A percentile compares a stretch with the other conserved stretches of the same genome.
Conservation (phyloP, 148 eudicot genomes). For the Chenopodium album region DNA sequence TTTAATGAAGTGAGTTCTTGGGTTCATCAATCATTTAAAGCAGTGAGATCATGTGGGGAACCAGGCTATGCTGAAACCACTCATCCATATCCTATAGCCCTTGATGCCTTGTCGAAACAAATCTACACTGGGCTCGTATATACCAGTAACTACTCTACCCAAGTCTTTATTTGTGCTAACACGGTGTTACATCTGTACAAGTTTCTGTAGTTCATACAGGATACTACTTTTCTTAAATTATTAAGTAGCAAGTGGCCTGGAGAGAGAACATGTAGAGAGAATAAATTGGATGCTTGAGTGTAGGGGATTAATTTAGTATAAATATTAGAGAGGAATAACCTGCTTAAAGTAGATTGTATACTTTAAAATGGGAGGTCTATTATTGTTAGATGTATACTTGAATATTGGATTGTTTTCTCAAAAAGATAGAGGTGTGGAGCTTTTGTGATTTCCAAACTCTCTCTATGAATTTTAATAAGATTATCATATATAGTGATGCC, state of each 20-base stretch:
- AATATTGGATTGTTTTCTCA: background rate
- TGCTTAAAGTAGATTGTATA: background rate
- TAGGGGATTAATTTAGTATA: background rate
- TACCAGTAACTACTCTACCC: slow-evolving; percentile 57
- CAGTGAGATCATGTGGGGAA: slow-evolving; percentile 44
- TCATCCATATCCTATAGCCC: slow-evolving; percentile 50
- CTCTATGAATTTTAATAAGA: background rate
- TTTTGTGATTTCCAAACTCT: background rate
- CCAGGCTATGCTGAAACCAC: slow-evolving; percentile 43
- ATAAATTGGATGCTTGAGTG: background rate
- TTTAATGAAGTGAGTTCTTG: slow-evolving; percentile 60
- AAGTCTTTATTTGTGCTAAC: slow-evolving; percentile 2
- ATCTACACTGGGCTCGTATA: slow-evolving; percentile 64
- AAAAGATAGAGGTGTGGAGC: background rate
- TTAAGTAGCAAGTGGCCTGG: no score
- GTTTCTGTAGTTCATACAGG: no score
- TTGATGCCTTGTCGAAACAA: slow-evolving; percentile 47
- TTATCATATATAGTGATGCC: background rate
- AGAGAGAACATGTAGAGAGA: background rate
- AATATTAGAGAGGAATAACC: background rate
- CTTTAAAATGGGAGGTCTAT: background rate
- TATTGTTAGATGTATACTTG: background rate
- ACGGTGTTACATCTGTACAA: background rate
- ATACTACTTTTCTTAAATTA: no score
- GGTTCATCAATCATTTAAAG: slow-evolving; percentile 57